These are phyloP conservation scores for Scytalidium sp. DNA, from an alignment of 2,329 filamentous ascomycete species.

Conservation along the genomic window DNA sequence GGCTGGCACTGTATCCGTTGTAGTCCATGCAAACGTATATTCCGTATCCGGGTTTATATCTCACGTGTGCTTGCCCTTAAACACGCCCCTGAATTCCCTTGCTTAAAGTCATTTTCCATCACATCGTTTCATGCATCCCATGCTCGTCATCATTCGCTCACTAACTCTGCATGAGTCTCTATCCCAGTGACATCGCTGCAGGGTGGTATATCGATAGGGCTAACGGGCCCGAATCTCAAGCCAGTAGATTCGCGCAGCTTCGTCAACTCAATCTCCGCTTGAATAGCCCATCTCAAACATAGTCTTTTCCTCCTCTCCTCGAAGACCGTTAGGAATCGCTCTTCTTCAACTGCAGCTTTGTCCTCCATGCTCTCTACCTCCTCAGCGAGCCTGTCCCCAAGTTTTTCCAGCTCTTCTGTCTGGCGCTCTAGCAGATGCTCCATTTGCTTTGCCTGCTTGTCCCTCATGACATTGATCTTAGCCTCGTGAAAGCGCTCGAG, in stretches of 20 bases:
- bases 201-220: slow-evolving; percentile 39
- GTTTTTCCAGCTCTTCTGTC: slow-evolving; percentile 44
- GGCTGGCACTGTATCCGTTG: too few relatives aligned
- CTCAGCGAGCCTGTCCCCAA: slow-evolving; percentile 42
- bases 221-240: slow-evolving; percentile 38
- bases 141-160: neutral
- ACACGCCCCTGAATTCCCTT: too few relatives aligned
- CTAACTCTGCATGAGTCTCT: slow-evolving; percentile 18
- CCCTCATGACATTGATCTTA: slow-evolving; percentile 64
- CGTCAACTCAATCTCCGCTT: slow-evolving; percentile 49
- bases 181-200: slow-evolving; percentile 9
- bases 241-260: slow-evolving; percentile 46
- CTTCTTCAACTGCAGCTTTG: slow-evolving; percentile 47
- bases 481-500: slow-evolving; percentile 57
- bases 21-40: too few relatives aligned
- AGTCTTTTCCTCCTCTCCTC: slow-evolving; percentile 41
- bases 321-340: slow-evolving; percentile 43
- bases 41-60: too few relatives aligned
- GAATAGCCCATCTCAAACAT: slow-evolving; percentile 48
- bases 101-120: neutral
- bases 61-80: too few relatives aligned
- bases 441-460: slow-evolving; percentile 59
- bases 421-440: slow-evolving; percentile 56
- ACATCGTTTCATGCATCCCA: neutral
- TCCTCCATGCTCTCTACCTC: slow-evolving; percentile 48